Evolutionary conservation across 805 yeast species (phyloP).

Genomic region (Wickerhamiella azymoides): DNA sequence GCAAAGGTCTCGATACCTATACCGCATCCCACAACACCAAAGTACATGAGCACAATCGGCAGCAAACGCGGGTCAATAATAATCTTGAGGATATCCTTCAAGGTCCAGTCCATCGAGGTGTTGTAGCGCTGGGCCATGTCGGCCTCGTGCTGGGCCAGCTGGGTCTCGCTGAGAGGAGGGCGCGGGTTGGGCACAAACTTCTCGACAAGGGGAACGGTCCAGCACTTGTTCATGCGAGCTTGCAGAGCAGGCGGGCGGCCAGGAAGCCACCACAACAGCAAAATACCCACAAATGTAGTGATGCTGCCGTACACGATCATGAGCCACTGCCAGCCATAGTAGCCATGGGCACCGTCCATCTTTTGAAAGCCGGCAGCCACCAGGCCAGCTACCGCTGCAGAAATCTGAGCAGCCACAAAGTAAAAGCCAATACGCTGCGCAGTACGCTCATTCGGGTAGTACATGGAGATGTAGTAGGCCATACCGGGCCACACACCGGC

Average conservation of each 20-base stretch:
- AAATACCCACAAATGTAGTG: constrained; percentile 49
- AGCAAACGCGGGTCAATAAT: constrained; percentile 53
- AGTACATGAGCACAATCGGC: constrained; percentile 78
- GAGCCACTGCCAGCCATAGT: constrained; percentile 79
- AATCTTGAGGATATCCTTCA: constrained; percentile 42
- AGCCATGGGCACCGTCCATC: constrained; percentile 58
- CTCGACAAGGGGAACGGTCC: background rate
- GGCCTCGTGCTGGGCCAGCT: constrained; percentile 39
- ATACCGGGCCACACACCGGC: constrained; percentile 90
- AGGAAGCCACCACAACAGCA: constrained; percentile 73
- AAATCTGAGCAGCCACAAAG: constrained; percentile 83
- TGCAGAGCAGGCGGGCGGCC: constrained; percentile 42
- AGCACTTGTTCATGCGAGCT: constrained; percentile 1
- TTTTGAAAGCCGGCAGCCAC: constrained; percentile 80
- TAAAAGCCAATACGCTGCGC: constrained; percentile 76
- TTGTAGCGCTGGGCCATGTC: constrained; percentile 46
- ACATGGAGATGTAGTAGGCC: constrained; percentile 67
- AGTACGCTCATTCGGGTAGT: constrained; percentile 71
- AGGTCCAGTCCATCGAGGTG: constrained; percentile 37
- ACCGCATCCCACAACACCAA: constrained; percentile 89
- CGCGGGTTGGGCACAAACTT: constrained; percentile 12
- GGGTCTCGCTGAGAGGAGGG: constrained; percentile 33
- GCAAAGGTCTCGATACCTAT: constrained; percentile 77
- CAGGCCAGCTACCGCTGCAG: constrained; percentile 79
- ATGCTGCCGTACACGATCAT: constrained; percentile 62